These are phyloP conservation scores for Crithidia mellificae DNA, from an alignment of 208 protist genomes.

Conservation along the genomic window DNA sequence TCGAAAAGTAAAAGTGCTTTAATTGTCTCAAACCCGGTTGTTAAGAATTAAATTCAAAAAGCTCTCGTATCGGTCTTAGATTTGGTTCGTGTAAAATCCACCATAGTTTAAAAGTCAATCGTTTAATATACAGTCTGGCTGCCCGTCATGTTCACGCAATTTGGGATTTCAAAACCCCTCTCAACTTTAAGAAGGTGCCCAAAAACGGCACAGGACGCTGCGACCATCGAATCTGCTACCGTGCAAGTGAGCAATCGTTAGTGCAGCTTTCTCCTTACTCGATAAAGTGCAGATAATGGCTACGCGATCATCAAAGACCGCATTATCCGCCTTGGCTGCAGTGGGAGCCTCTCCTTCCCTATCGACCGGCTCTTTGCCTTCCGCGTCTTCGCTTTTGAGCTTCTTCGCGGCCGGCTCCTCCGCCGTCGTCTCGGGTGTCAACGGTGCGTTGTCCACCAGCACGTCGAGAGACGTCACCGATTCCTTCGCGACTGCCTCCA, in stretches of 20 bases:
- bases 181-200: neutral
- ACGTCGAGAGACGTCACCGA: slow-evolving; percentile 33
- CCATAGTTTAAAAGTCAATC: neutral
- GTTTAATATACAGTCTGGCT: neutral
- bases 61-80: no score
- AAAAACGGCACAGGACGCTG: slow-evolving; percentile 67
- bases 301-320: slow-evolving; percentile 71
- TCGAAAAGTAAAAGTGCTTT: no score
- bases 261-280: slow-evolving; percentile 49
- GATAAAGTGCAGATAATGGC: slow-evolving; percentile 60
- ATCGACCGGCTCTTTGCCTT: neutral
- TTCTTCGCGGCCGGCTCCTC: slow-evolving; percentile 16
- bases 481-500: slow-evolving; percentile 45
- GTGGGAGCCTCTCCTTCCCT: neutral
- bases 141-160: no score
- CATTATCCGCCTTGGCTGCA: no score
- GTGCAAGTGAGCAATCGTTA: slow-evolving; percentile 63
- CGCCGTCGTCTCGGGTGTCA: neutral
- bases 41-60: no score
- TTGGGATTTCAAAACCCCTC: neutral
- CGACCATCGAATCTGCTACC: slow-evolving; percentile 61
- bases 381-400: neutral
- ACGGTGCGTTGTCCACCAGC: slow-evolving; percentile 47
- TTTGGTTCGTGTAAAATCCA: neutral
- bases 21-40: no score